Percentiles rank a stretch among this genome's conserved stretches.
Conservation (phyloP, 768 basidiomycete genomes). For the Pulveroboletus sp. region DNA sequence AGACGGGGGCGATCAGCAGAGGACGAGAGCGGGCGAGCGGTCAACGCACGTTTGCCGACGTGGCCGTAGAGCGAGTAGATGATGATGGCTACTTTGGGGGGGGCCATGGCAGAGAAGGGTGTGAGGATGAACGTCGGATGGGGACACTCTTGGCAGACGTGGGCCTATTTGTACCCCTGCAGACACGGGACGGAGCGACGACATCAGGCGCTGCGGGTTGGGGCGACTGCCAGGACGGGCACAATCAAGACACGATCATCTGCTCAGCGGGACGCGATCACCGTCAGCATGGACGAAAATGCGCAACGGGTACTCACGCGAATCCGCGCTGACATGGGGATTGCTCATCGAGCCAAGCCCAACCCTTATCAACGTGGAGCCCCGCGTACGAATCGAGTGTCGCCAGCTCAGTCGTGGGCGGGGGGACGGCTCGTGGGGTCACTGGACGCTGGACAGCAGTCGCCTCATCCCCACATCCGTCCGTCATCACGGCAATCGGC, state of each 20-base stretch:
- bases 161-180: conserved; percentile 13
- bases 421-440: no score
- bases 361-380: no score
- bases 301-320: conserved; percentile 3
- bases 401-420: no score
- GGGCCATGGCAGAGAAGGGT: conserved; percentile 33
- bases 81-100: conserved; percentile 58
- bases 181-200: background rate
- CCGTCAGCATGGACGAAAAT: conserved; percentile 9
- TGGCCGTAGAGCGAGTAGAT: conserved; percentile 76
- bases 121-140: background rate
- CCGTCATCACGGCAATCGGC: no score
- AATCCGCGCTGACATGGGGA: no score
- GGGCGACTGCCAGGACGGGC: conserved; percentile 5
- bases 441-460: no score
- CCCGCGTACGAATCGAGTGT: no score
- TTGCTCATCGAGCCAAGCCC: no score
- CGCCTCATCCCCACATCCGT: no score
- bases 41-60: conserved; percentile 56
- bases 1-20: conserved; percentile 1
- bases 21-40: background rate
- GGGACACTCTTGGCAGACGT: background rate
- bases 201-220: background rate
- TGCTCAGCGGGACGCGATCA: background rate
- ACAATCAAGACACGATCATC: conserved; percentile 7